phyloP scores from a whole-genome alignment of 2,329 filamentous ascomycete species.

The Hymenoscyphus occultus region DNA sequence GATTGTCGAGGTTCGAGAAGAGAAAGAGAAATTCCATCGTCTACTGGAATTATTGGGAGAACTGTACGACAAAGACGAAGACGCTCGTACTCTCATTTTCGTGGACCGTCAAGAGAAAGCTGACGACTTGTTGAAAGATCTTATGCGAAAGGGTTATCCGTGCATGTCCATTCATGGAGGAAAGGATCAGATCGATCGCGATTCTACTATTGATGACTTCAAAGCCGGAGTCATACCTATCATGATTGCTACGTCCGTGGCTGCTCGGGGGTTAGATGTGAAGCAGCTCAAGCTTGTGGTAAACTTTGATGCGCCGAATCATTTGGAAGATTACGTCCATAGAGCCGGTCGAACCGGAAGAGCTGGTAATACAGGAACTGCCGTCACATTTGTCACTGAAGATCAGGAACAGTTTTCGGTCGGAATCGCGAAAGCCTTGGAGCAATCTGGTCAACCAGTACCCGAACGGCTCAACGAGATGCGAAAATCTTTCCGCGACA shows the following conservation, averaged over 20 bases:
- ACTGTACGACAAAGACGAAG: constrained; percentile 81
- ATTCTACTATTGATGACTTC: constrained; percentile 90
- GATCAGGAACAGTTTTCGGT: constrained; percentile 89
- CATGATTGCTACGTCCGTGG: constrained; percentile 90
- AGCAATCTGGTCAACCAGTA: constrained; percentile 81
- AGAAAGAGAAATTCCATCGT: constrained; percentile 78
- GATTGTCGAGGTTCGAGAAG: constrained; percentile 81
- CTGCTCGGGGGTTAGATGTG: constrained; percentile 90
- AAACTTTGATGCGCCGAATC: constrained; percentile 92
- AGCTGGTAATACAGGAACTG: constrained; percentile 90
- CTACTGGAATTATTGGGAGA: constrained; percentile 84
- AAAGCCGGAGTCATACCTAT: constrained; percentile 88
- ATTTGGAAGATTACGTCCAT: constrained; percentile 95
- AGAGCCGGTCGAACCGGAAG: constrained; percentile 90
- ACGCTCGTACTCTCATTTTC: constrained; percentile 85
- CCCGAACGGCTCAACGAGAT: constrained; percentile 67
- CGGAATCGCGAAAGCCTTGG: constrained; percentile 81
- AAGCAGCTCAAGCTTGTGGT: constrained; percentile 94
- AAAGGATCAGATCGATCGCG: constrained; percentile 89
- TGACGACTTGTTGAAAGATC: constrained; percentile 72
- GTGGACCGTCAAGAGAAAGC: constrained; percentile 90
- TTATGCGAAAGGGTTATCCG: constrained; percentile 81
- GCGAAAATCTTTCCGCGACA: constrained; percentile 75
- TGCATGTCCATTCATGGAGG: constrained; percentile 93
- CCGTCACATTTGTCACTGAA: constrained; percentile 88